A percentile compares a stretch with the other conserved stretches of the same genome.
Conservation (phyloP, 805 yeast species). For the Metschnikowia koreensis region DNA sequence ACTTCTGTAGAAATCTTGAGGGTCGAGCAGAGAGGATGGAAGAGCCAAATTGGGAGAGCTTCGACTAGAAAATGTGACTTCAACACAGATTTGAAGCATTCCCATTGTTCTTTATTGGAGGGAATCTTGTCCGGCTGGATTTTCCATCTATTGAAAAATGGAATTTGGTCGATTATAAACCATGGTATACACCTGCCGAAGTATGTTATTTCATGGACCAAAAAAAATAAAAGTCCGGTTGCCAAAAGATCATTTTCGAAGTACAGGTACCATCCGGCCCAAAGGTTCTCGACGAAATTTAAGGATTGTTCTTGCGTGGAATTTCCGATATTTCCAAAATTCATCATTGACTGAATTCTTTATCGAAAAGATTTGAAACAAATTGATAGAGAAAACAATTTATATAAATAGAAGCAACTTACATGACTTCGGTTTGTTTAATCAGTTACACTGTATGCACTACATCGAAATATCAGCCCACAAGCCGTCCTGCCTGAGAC, state of each 20-base stretch:
- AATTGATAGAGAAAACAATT: background rate
- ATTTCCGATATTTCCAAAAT: background rate
- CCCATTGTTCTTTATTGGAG: slow-evolving; percentile 58
- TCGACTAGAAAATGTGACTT: slow-evolving; percentile 57
- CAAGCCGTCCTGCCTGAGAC: background rate
- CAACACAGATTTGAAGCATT: slow-evolving; percentile 55
- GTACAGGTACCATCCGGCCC: slow-evolving; percentile 58
- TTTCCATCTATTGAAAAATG: slow-evolving; percentile 51
- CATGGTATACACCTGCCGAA: slow-evolving; percentile 61
- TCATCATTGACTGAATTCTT: background rate
- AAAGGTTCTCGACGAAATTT: slow-evolving; percentile 45
- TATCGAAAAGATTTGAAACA: too few species aligned
- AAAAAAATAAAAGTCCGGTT: slow-evolving; percentile 54
- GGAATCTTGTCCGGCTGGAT: slow-evolving; percentile 55
- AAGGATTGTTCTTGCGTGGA: slow-evolving; percentile 2
- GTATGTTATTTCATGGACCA: slow-evolving; percentile 55
- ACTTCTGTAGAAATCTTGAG: slow-evolving; percentile 50
- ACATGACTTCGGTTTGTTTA: background rate
- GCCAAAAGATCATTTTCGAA: slow-evolving; percentile 56
- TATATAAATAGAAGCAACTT: background rate
- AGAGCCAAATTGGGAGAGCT: slow-evolving; percentile 61
- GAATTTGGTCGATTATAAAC: slow-evolving; percentile 53
- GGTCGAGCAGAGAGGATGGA: slow-evolving; percentile 53
- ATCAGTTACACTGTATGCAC: background rate
- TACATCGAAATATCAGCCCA: slow-evolving; percentile 6